These are phyloP conservation scores for Saturnispora hagleri DNA, from an alignment of 805 yeast species.

Conservation along the genomic window DNA sequence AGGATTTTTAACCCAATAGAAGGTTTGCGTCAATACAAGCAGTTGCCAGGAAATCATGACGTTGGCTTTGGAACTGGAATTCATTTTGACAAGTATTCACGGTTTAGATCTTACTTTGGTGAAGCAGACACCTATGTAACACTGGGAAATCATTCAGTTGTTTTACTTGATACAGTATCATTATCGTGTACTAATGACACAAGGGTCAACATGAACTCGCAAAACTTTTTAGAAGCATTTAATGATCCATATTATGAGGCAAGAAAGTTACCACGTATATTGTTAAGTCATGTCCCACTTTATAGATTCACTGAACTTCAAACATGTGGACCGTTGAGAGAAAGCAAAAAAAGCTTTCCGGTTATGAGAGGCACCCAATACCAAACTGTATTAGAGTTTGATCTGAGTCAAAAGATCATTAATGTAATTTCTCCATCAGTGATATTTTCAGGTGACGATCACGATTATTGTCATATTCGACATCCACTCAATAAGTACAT, in stretches of 20 bases:
- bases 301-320: constrained; percentile 56
- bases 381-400: constrained; percentile 74
- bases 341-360: constrained; percentile 56
- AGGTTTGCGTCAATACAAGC: constrained; percentile 28
- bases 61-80: constrained; percentile 85
- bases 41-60: constrained; percentile 92
- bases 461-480: constrained; percentile 78
- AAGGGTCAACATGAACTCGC: constrained; percentile 38
- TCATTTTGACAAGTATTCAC: constrained; percentile 39
- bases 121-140: constrained; percentile 45
- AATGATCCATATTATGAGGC: constrained; percentile 13
- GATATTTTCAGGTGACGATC: constrained; percentile 91
- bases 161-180: constrained; percentile 77
- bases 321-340: constrained; percentile 71
- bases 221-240: constrained; percentile 39
- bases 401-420: constrained; percentile 50
- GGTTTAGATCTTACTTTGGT: constrained; percentile 73
- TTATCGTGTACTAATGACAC: constrained; percentile 49
- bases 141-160: constrained; percentile 62
- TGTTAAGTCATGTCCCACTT: constrained; percentile 84
- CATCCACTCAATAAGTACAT: constrained; percentile 31
- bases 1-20: constrained; percentile 41
- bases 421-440: constrained; percentile 52
- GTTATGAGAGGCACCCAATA: constrained; percentile 72
- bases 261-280: constrained; percentile 45